A percentile compares a stretch with the other conserved stretches of the same genome.
Conservation (phyloP, 1,139 yeast genomes). For the Saccharomyces hybrid region DNA sequence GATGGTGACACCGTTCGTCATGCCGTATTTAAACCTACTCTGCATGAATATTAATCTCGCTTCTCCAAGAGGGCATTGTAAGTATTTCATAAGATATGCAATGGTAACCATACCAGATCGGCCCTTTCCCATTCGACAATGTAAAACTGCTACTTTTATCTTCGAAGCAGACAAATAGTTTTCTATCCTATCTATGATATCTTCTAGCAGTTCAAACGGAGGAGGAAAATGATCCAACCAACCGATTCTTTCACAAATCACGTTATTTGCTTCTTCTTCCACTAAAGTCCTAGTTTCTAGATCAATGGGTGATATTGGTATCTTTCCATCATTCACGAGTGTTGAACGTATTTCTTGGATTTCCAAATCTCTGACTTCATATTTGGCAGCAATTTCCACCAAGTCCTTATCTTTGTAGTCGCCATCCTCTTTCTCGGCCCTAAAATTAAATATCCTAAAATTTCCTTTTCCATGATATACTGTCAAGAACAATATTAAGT, state of each 20-base stretch:
- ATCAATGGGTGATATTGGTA: background rate
- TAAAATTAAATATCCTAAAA: conserved; percentile 72
- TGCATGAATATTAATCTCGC: conserved; percentile 49
- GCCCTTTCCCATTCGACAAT: conserved; percentile 91
- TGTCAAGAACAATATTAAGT: conserved; percentile 45
- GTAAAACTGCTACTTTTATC: conserved; percentile 57
- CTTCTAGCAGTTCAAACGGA: conserved; percentile 44
- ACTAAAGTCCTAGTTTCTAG: background rate
- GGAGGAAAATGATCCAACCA: conserved; percentile 80
- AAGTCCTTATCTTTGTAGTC: conserved; percentile 37
- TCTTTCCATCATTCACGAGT: conserved; percentile 1
- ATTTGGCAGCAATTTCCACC: background rate
- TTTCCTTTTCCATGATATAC: conserved; percentile 39
- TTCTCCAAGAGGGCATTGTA: conserved; percentile 34
- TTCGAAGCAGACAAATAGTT: conserved; percentile 34
- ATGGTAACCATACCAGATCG: conserved; percentile 74
- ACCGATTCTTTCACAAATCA: conserved; percentile 15
- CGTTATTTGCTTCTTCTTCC: background rate
- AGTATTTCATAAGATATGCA: conserved; percentile 55
- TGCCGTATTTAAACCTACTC: conserved; percentile 49
- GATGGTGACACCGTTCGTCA: conserved; percentile 67
- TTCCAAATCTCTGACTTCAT: background rate
- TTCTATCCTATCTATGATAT: conserved; percentile 42
- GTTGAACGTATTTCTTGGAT: background rate
- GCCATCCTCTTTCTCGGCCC: conserved; percentile 53